These are phyloP conservation scores for Cladochytrium replicatum DNA, from an alignment of 192 early-diverging fungal genomes.

Conservation along the genomic window DNA sequence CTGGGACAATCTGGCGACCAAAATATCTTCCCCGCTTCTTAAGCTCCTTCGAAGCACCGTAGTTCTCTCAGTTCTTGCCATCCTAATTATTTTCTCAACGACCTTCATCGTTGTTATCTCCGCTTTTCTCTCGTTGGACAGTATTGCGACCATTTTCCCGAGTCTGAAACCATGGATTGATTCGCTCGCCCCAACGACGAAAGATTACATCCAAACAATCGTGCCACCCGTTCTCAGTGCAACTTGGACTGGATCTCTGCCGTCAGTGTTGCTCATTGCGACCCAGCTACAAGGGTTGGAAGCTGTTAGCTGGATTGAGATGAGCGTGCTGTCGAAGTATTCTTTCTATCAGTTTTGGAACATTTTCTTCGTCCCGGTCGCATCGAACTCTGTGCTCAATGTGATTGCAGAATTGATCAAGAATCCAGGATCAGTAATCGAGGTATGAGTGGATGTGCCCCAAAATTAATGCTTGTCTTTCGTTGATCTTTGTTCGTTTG, in stretches of 20 bases:
- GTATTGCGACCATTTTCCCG: slow-evolving; percentile 22
- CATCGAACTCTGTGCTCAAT: slow-evolving; percentile 21
- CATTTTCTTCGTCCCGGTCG: no score
- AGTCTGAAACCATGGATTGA: slow-evolving; percentile 15
- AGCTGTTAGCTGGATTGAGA: slow-evolving; percentile 41
- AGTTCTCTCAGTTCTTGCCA: slow-evolving; percentile 18
- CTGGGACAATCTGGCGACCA: slow-evolving; percentile 43
- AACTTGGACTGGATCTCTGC: slow-evolving; percentile 36
- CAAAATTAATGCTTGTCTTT: no score
- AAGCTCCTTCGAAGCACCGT: slow-evolving; percentile 35
- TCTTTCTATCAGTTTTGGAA: no score
- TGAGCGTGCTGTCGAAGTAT: slow-evolving; percentile 35
- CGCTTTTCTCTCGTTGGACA: slow-evolving; percentile 21
- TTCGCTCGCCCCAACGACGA: slow-evolving; percentile 15
- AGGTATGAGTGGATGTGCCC: no score
- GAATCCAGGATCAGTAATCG: slow-evolving; percentile 9
- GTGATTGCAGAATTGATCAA: slow-evolving; percentile 25
- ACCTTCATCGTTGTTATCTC: slow-evolving; percentile 23
- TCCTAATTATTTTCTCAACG: slow-evolving; percentile 30
- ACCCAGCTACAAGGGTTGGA: slow-evolving; percentile 39
- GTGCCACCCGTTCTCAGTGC: slow-evolving; percentile 36
- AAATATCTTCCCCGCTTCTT: slow-evolving; percentile 26
- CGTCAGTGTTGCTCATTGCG: slow-evolving; percentile 33
- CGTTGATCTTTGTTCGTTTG: no score
- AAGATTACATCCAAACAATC: slow-evolving; percentile 32